Percentiles rank a stretch among this genome's conserved stretches.
Conservation (phyloP, 768 basidiomycete species). For the Phlebiopsis gigantea region DNA sequence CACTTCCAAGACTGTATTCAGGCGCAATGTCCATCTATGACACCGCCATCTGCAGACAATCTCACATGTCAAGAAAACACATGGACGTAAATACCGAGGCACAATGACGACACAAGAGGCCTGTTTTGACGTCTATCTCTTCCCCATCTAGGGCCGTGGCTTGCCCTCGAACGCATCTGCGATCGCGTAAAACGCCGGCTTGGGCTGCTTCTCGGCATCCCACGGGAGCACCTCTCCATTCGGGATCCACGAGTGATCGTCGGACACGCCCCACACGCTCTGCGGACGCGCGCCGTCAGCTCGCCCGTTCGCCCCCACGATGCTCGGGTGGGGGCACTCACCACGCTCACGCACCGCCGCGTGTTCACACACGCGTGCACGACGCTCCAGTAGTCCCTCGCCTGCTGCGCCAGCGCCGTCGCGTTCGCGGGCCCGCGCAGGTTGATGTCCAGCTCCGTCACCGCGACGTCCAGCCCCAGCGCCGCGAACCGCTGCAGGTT, state of each 20-base stretch:
- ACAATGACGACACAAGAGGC: not conserved
- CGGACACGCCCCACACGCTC: constrained; percentile 39
- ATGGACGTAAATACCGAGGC: no score
- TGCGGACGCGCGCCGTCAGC: not conserved
- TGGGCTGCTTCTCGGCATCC: constrained; percentile 22
- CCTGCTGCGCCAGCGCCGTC: constrained; percentile 49
- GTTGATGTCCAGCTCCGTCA: constrained; percentile 65
- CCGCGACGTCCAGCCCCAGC: constrained; percentile 61
- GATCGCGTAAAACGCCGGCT: constrained; percentile 11
- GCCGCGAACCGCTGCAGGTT: constrained; percentile 49
- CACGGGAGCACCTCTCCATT: constrained; percentile 26
- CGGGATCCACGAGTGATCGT: constrained; percentile 31
- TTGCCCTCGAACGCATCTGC: constrained; percentile 12
- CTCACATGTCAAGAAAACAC: no score
- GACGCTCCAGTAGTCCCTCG: constrained; percentile 51
- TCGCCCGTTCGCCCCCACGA: not conserved
- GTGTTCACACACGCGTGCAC: constrained; percentile 47
- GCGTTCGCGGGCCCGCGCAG: no score
- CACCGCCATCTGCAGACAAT: no score
- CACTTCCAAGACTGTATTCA: no score
- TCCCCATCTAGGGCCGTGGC: constrained; percentile 7
- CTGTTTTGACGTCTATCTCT: not conserved
- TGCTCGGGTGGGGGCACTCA: not conserved
- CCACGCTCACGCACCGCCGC: constrained; percentile 30
- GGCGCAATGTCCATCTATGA: no score